Evolutionary conservation across 345 rosid genomes (phyloP).

Genomic region (Nephelium lappaceum): DNA sequence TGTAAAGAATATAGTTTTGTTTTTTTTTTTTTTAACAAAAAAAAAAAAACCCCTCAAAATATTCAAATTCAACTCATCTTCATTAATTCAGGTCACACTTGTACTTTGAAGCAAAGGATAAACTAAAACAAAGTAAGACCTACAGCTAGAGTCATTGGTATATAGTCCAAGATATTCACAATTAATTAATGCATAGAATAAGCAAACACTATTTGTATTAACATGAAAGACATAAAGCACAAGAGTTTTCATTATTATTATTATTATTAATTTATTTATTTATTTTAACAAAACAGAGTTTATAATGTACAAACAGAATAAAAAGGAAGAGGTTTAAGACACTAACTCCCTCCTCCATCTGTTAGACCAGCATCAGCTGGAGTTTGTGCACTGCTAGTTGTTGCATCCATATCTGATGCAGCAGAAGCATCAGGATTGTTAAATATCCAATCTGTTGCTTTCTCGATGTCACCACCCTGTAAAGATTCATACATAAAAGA

Average conservation of each 20-base stretch:
- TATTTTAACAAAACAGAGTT: background rate
- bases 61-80: background rate
- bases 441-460: slow-evolving; percentile 99
- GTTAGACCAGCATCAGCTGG: slow-evolving; percentile 51
- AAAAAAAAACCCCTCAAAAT: background rate
- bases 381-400: slow-evolving; percentile 44
- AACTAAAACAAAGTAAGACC: background rate
- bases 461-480: slow-evolving; percentile 93
- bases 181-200: background rate
- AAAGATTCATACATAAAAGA: slow-evolving; percentile 11
- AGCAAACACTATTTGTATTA: background rate
- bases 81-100: background rate
- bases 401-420: slow-evolving; percentile 71
- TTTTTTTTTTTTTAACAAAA: too few species aligned
- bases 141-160: background rate
- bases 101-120: background rate
- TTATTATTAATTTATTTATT: too few species aligned
- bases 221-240: slow-evolving; percentile 1
- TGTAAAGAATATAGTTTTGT: too few species aligned
- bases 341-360: slow-evolving; percentile 97
- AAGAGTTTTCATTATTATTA: too few species aligned
- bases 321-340: slow-evolving; percentile 14
- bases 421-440: slow-evolving; percentile 76
- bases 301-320: slow-evolving; percentile 11
- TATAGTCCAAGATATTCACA: background rate